Evolutionary conservation across 2,329 filamentous ascomycete species (phyloP), one percentile per base, ranked within the genome.

Genomic region (Aspergillus fischeri): DNA sequence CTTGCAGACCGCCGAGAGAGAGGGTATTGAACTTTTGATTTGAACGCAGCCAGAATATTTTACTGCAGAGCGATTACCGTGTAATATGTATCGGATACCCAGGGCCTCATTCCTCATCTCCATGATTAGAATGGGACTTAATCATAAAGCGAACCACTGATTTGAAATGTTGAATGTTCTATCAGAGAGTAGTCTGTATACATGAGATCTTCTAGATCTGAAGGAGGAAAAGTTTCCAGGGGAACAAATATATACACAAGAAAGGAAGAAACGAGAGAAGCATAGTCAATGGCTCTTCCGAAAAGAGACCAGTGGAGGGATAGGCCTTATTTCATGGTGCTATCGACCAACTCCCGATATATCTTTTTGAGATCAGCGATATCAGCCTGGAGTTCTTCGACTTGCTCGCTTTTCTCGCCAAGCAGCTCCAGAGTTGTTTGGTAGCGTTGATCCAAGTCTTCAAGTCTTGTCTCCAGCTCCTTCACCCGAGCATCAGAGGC

Each of bases 381-480:
- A 79, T 97, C 94, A 11, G 89, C 88, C 73, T 83, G 86, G 64
- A 99, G 78, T 80, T 99, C 94, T 70, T 96, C 92, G 2, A 96
- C 92, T 69, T 89, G 79, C 80, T 99, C 94, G 73, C 91, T 96
- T 83, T 96, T 96, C 83, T 99, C 94, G 1, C 94, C 94, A 56
- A 99, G 77, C 86, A 97, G 88, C 77, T 97, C 92, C 53, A 99
- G 80, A 58, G 91, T 95, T 14, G 92, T 94, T 71, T 96, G 87
- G 71, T 97, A 96, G 66, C 93, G 82, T 60, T 85, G 80, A 67
- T 90, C 87, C 62, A 97, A 79, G 45, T 85, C 83, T 28, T 76
- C 77, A 51, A 96, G 78, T 64, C 91, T 84, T 49, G 75, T 77
- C 72, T 95, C 88, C 14, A 97, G 73, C 58, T 83, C 80, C 21